A percentile compares a stretch with the other conserved stretches of the same genome.
Conservation (phyloP, 768 basidiomycete genomes). For the Mycena vitilis region DNA sequence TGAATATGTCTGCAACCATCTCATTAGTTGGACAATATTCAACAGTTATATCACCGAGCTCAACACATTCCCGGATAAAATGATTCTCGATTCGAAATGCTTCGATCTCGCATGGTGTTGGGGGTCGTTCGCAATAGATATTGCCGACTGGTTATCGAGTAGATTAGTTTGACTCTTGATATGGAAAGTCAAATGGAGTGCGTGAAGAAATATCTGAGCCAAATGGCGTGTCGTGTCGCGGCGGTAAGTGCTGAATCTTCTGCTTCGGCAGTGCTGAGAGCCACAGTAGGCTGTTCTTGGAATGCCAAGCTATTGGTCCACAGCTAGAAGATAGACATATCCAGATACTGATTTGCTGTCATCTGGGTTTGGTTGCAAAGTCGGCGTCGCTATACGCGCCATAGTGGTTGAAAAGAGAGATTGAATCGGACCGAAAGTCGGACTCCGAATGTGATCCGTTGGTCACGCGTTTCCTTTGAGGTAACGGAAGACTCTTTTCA, state of each 20-base stretch:
- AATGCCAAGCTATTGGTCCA: slow-evolving; percentile 40
- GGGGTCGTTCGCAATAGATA: slow-evolving; percentile 8
- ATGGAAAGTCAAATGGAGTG: slow-evolving; percentile 1
- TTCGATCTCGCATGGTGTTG: slow-evolving; percentile 15
- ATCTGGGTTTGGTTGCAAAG: no score
- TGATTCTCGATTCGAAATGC: slow-evolving; percentile 16
- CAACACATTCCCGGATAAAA: slow-evolving; percentile 18
- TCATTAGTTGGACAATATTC: neutral
- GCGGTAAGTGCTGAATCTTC: slow-evolving; percentile 13
- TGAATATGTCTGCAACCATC: neutral
- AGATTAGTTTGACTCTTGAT: neutral
- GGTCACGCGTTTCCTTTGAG: no score
- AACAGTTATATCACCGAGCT: no score
- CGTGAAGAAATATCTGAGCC: slow-evolving; percentile 14
- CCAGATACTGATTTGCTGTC: slow-evolving; percentile 42
- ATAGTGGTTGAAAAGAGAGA: no score
- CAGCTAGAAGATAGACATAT: slow-evolving; percentile 38
- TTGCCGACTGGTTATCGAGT: slow-evolving; percentile 17
- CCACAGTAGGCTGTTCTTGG: slow-evolving; percentile 14
- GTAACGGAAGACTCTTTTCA: no score
- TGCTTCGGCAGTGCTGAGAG: slow-evolving; percentile 12
- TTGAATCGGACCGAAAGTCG: no score
- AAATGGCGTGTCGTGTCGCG: slow-evolving; percentile 2
- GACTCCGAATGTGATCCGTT: no score
- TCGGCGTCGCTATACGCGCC: no score